These are phyloP conservation scores for Byssoonygena ceratinophila DNA, from an alignment of 2,329 filamentous ascomycete species.

Conservation along the genomic window DNA sequence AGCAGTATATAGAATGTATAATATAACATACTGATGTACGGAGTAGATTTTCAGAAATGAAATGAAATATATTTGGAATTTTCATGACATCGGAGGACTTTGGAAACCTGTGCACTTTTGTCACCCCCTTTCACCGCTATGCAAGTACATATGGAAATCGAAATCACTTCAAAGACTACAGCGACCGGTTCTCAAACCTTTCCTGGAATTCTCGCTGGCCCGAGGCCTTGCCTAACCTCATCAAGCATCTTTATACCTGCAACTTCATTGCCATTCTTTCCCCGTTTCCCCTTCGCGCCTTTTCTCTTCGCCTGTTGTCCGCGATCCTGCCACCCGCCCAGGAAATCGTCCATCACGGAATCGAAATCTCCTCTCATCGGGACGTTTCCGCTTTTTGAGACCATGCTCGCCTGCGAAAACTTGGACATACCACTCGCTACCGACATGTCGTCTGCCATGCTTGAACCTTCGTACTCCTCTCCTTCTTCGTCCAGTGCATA, in stretches of 20 bases:
- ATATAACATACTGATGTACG: too few species aligned
- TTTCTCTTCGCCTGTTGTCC: slow-evolving; percentile 35
- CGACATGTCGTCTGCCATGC: slow-evolving; percentile 35
- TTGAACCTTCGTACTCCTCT: slow-evolving; percentile 38
- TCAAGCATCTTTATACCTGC: slow-evolving; percentile 81
- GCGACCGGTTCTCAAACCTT: slow-evolving; percentile 21
- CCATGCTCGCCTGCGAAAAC: slow-evolving; percentile 50
- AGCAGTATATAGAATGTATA: too few species aligned
- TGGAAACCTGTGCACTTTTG: background rate
- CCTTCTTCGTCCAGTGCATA: slow-evolving; percentile 55
- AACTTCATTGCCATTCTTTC: slow-evolving; percentile 71
- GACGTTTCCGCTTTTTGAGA: slow-evolving; percentile 35
- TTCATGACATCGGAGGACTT: too few species aligned
- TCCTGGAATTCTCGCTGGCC: slow-evolving; percentile 55
- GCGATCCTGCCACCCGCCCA: slow-evolving; percentile 50
- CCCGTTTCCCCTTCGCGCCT: slow-evolving; percentile 44
- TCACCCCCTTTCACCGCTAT: slow-evolving; percentile 1
- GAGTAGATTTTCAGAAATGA: too few species aligned
- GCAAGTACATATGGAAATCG: slow-evolving; percentile 2
- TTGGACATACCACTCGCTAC: slow-evolving; percentile 38
- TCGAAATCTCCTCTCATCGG: slow-evolving; percentile 71
- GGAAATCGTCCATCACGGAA: slow-evolving; percentile 83
- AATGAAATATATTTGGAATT: too few species aligned
- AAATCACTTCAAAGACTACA: background rate
- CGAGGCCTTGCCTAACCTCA: slow-evolving; percentile 70